Evolutionary conservation across 495 filamentous ascomycete genomes (phyloP), one percentile per base, ranked within the genome.

Genomic region (Aspergillus nidulans): DNA sequence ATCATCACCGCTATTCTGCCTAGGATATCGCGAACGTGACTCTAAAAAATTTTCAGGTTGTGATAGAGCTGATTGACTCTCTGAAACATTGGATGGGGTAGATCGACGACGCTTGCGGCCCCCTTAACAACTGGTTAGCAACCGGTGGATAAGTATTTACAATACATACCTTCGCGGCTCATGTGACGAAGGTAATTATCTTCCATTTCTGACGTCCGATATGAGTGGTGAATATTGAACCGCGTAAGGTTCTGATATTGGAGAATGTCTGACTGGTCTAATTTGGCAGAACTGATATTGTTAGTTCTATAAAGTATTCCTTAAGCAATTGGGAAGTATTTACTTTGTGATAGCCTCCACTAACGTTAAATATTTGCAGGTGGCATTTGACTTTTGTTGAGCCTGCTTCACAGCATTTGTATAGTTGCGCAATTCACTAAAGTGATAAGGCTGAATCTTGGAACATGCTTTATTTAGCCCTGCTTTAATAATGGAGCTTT

Each of bases 361-460:
- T n/a, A n/a, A n/a, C n/a, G n/a, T 58, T 21, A 53, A 20, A 42
- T 42, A 42, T 13, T 58, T 58, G 8, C 43, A 49, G 12, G 41
- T 46, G 6, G 32, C 30, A 43, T 58, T 47, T 47, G 49, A 45
- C n/a, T 52, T 53, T 20, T 52, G 30, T 52, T 58, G 32, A 40
- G 55, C 52, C 20, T 58, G 49, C n/a, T 58, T 25, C 36, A 53
- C 50, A 44, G 56, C 32, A 58, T 53, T 53, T 49, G 50, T 53
- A 38, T 49, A n/a, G n/a, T n/a, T n/a, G n/a, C n/a, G n/a, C n/a
- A 58, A 16, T 1, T 24, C 10, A 58, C 49, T 26, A 53, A 49
- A 58, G 16, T 43, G 34, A 49, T 43, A n/a, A 49, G 44, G 44
- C n/a, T 30, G 21, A 41, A 58, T 53, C 12, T 58, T 58, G 1